These are phyloP conservation scores for Neurospora pannonica DNA, from an alignment of 495 filamentous ascomycete species.

Conservation along the genomic window DNA sequence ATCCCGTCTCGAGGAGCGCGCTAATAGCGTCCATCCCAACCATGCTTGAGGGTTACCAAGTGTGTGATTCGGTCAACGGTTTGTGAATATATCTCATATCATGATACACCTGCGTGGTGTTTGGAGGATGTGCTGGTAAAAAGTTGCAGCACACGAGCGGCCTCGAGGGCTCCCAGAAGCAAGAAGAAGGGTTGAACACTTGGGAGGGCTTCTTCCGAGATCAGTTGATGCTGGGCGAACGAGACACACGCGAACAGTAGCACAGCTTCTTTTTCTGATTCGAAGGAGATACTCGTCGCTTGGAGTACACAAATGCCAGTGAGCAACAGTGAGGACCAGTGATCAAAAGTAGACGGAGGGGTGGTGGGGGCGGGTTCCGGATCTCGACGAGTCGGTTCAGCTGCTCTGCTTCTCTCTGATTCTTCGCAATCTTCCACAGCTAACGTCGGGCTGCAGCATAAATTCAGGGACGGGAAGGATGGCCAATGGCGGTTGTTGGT, in stretches of 20 bases:
- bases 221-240: not conserved
- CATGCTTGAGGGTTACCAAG: constrained; percentile 19
- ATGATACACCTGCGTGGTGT: not conserved
- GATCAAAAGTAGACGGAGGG: not conserved
- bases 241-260: not conserved
- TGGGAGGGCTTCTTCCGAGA: not conserved
- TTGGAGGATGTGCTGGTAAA: not conserved
- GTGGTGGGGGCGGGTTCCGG: not conserved
- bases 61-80: not conserved
- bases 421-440: not conserved
- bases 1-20: constrained; percentile 29
- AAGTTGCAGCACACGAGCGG: not conserved
- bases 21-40: constrained; percentile 27
- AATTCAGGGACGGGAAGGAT: not conserved
- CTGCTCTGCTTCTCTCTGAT: not conserved
- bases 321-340: not conserved
- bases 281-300: not conserved
- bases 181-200: not conserved
- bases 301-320: not conserved
- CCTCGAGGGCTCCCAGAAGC: not conserved
- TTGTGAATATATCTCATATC: not conserved
- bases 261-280: not conserved
- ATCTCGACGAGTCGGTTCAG: not conserved
- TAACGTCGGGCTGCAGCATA: not conserved
- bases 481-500: not conserved